Evolutionary conservation across 306 rosid genomes (phyloP).

Genomic region (Vicia sativa): DNA sequence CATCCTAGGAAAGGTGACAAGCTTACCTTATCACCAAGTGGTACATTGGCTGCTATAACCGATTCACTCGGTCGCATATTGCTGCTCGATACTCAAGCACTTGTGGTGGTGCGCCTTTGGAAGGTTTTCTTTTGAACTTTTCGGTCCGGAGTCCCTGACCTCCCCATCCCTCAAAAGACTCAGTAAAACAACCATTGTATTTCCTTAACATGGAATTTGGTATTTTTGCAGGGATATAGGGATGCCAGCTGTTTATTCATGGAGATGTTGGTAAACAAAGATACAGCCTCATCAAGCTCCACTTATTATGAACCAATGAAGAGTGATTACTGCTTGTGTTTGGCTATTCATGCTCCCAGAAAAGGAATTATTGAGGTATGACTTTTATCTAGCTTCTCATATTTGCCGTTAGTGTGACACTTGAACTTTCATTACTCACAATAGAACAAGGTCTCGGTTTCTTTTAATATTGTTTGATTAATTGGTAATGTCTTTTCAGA

Average conservation of each 20-base stretch:
- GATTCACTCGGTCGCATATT: constrained; percentile 98
- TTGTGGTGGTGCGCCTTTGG: constrained; percentile 97
- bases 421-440: constrained; percentile 16
- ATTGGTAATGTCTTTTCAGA: constrained; percentile 51
- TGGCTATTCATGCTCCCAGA: constrained; percentile 96
- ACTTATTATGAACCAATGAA: constrained; percentile 64
- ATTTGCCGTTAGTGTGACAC: neutral
- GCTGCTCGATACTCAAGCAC: constrained; percentile 96
- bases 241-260: constrained; percentile 92
- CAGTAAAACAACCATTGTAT: constrained; percentile 17
- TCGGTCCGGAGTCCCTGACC: neutral
- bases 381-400: constrained; percentile 26
- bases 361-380: constrained; percentile 91
- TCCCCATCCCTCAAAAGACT: neutral
- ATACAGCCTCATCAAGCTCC: constrained; percentile 66
- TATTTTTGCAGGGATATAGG: constrained; percentile 82
- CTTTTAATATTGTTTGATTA: neutral
- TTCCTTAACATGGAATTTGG: constrained; percentile 25
- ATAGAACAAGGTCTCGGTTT: constrained; percentile 14
- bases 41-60: constrained; percentile 94
- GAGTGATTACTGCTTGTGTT: constrained; percentile 94
- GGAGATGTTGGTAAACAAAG: constrained; percentile 92
- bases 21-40: constrained; percentile 94
- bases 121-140: constrained; percentile 57
- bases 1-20: constrained; percentile 98